Conservation (phyloP, 768 basidiomycete genomes). For the Russula emetica region DNA sequence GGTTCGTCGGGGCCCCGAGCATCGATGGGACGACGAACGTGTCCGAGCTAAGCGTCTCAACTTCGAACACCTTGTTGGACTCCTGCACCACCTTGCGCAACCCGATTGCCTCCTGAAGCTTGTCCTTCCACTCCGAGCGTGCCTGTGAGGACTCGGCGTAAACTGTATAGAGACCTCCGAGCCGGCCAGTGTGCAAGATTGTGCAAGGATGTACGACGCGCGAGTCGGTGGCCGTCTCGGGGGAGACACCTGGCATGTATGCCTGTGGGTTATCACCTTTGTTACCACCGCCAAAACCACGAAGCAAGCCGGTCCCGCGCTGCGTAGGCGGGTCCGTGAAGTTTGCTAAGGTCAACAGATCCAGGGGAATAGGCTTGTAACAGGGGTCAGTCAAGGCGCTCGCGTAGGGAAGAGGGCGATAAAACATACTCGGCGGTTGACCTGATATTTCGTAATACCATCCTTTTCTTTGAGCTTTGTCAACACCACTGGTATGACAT, state of each 20-base stretch:
- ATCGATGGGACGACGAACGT: conserved; percentile 79
- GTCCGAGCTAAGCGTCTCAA: conserved; percentile 83
- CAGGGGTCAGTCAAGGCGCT: conserved; percentile 1
- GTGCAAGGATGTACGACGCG: conserved; percentile 84
- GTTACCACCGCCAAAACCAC: conserved; percentile 47
- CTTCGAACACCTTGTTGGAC: conserved; percentile 91
- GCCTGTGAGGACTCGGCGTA: conserved; percentile 79
- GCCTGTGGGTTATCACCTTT: conserved; percentile 30
- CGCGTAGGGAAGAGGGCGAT: neutral
- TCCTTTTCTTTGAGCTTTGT: conserved; percentile 82
- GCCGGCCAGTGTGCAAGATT: conserved; percentile 81
- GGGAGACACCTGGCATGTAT: conserved; percentile 34
- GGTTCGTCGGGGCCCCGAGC: conserved; percentile 37
- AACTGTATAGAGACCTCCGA: conserved; percentile 80
- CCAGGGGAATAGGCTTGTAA: conserved; percentile 83
- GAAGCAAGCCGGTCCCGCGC: conserved; percentile 67
- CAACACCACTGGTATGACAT: conserved; percentile 63
- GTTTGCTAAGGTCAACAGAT: conserved; percentile 79
- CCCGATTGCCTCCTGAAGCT: conserved; percentile 83
- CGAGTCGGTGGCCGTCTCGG: conserved; percentile 53
- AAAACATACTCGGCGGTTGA: conserved; percentile 68
- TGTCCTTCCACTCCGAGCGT: conserved; percentile 83
- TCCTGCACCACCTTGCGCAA: conserved; percentile 85
- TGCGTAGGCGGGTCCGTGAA: conserved; percentile 78
- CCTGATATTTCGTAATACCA: conserved; percentile 67